Evolutionary conservation across 169 alveolate genomes (phyloP).

Genomic region (Plasmodium knowlesi): DNA sequence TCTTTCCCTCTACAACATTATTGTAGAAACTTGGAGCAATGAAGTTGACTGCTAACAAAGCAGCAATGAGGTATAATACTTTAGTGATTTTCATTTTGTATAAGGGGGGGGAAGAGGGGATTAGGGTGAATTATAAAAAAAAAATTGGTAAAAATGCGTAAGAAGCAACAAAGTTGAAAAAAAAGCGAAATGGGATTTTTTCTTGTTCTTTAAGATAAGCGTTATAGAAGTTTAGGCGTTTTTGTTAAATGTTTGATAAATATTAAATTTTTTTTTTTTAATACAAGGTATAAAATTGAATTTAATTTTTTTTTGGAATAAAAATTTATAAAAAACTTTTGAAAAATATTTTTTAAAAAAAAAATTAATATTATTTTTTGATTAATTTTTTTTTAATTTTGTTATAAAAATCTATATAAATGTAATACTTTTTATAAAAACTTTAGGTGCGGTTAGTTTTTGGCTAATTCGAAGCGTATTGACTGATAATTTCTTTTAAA

Average conservation of each 20-base stretch:
- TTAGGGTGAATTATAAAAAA: background rate
- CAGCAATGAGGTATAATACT: slow-evolving; percentile 18
- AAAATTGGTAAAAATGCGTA: background rate
- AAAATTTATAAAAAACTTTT: slow-evolving; percentile 8
- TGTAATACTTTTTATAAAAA: background rate
- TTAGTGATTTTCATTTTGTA: slow-evolving; percentile 40
- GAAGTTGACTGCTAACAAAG: slow-evolving; percentile 33
- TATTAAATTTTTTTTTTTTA: background rate
- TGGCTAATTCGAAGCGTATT: background rate
- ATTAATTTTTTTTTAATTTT: background rate
- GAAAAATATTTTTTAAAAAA: background rate
- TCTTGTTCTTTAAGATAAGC: background rate
- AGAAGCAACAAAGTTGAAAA: background rate
- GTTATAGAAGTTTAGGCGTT: background rate
- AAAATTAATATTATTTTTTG: background rate
- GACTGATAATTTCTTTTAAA: background rate
- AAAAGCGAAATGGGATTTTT: background rate
- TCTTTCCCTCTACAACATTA: slow-evolving; percentile 16
- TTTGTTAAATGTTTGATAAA: background rate
- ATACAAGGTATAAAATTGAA: background rate
- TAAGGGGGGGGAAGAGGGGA: background rate
- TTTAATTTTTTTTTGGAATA: background rate
- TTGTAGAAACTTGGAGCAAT: slow-evolving; percentile 60
- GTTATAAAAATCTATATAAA: slow-evolving; percentile 1
- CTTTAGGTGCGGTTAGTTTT: background rate